Base-by-base conservation (phyloP, 805 yeast genomes). In the Metschnikowia chrysomelidarum region DNA sequence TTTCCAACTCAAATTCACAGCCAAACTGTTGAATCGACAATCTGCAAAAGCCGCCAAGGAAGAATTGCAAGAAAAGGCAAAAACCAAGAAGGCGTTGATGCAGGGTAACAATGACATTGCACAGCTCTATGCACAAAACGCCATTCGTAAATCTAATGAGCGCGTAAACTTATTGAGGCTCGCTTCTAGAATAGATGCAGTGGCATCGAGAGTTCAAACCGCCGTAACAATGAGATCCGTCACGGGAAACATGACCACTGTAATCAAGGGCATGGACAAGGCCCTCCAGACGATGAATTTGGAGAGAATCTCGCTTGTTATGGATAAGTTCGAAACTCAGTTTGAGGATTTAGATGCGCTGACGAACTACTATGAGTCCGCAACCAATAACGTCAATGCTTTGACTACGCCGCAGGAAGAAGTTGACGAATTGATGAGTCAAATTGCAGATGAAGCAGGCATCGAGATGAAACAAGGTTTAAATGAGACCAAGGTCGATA, bases 191-290 rank as follows among this genome's bases (percentile, higher is more conserved):
- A 86, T 93, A 14, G 99, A 93, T 62, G 91, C 98, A 0, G 98
- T 93, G 16, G 95, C 98, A 0, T 82, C 94, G 4, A 67, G 98
- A 40, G 95, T 93, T 2, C 97, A 91, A 52, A 93, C 99, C 0
- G 98, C 98, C 0, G 97, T 93, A 5, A 91, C 98, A 0, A 93
- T 93, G 99, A 75, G 96, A 47, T 79, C 86, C 32, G 96, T 93
- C 8, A 87, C 96, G 0, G 88, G 89, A 2, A 89, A 88, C 50
- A 93, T 93, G 98, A 77, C 93, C 7, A 80, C 76, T 31, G 98
- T 91, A 9, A 93, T 94, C 39, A 79, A 73, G 54, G 97, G 97
- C 7, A 91, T 93, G 98, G 98, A 93, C 60, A 80, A 78, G 53
- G 98, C 98, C 1, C 74, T 93, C 65, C 93, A 87, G 52, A 81